A percentile compares a stretch with the other conserved stretches of the same genome.
Evolutionary conservation across 2,329 filamentous ascomycete genomes (phyloP).

Genomic region (Arthrocladium fulminans): DNA sequence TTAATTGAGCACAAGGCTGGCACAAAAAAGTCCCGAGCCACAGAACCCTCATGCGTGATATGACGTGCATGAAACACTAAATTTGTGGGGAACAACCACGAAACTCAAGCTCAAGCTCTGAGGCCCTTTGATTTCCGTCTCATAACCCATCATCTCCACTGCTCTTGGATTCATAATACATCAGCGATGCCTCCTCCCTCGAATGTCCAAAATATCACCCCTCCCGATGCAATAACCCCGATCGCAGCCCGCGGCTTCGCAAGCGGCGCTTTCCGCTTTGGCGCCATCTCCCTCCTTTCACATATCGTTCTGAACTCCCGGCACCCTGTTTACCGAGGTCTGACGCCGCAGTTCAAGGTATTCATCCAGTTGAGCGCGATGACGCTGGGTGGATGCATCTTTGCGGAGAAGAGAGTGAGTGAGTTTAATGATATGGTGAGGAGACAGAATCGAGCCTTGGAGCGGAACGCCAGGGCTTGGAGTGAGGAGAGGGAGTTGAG

Average conservation of each 20-base stretch:
- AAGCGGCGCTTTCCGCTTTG: slow-evolving; percentile 36
- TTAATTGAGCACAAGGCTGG: neutral
- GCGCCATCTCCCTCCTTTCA: slow-evolving; percentile 37
- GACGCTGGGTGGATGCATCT: slow-evolving; percentile 41
- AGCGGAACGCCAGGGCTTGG: slow-evolving; percentile 20
- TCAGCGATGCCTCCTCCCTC: slow-evolving; percentile 34
- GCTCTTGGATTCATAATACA: too few relatives aligned
- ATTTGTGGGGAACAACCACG: neutral
- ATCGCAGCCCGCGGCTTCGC: slow-evolving; percentile 36
- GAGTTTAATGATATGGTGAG: slow-evolving; percentile 39
- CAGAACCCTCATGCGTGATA: neutral
- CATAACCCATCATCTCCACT: neutral
- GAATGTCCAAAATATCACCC: slow-evolving; percentile 30
- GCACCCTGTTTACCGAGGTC: slow-evolving; percentile 37
- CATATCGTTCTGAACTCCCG: slow-evolving; percentile 36
- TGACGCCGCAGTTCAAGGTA: slow-evolving; percentile 43
- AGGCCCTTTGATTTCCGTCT: neutral
- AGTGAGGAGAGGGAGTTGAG: slow-evolving; percentile 24
- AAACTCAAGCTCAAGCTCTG: neutral
- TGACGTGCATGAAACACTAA: slow-evolving; percentile 1
- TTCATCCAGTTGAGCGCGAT: slow-evolving; percentile 40
- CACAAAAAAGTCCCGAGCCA: neutral
- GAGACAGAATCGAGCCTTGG: slow-evolving; percentile 31
- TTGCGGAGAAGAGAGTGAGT: slow-evolving; percentile 38
- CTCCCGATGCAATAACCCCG: slow-evolving; percentile 34